Conservation (phyloP, 495 filamentous ascomycete species). For the Penicillium malachiteum region DNA sequence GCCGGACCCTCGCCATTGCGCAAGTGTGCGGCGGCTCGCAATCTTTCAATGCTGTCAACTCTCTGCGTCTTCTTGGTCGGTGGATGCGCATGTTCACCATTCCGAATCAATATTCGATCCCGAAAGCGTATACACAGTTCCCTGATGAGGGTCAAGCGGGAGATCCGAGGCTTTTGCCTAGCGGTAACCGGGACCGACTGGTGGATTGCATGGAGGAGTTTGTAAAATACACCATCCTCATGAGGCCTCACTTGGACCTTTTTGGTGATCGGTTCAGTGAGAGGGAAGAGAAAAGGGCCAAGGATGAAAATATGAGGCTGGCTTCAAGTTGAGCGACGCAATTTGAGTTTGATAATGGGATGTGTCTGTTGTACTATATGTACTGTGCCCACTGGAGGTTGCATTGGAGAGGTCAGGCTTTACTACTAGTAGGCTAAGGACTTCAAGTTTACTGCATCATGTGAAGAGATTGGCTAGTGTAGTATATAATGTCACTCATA, state of each 20-base stretch:
- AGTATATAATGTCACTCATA: too few species aligned
- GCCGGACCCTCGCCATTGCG: constrained; percentile 62
- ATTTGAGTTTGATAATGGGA: constrained; percentile 6
- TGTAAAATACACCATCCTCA: constrained; percentile 69
- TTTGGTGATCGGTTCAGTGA: constrained; percentile 69
- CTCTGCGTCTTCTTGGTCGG: constrained; percentile 64
- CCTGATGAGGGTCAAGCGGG: constrained; percentile 52
- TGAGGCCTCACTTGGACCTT: constrained; percentile 59
- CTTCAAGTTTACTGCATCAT: too few species aligned
- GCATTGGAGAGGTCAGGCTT: constrained; percentile 6
- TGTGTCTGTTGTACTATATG: constrained; percentile 1
- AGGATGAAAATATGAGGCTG: constrained; percentile 16
- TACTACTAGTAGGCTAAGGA: constrained; percentile 9
- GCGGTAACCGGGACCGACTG: constrained; percentile 62
- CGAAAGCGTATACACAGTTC: constrained; percentile 65
- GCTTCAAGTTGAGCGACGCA: constrained; percentile 6
- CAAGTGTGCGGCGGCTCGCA: constrained; percentile 69
- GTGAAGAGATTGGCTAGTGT: constrained; percentile 1
- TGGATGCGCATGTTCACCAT: constrained; percentile 82
- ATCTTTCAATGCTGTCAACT: constrained; percentile 74
- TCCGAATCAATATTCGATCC: constrained; percentile 67
- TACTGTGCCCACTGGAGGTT: too few species aligned
- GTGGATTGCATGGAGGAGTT: constrained; percentile 81
- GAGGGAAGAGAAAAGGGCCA: constrained; percentile 33
- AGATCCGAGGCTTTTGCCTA: constrained; percentile 55